Evolutionary conservation across 306 rosid species (phyloP), one percentile per base, ranked within the genome.

Genomic region (Cajanus cajan): DNA sequence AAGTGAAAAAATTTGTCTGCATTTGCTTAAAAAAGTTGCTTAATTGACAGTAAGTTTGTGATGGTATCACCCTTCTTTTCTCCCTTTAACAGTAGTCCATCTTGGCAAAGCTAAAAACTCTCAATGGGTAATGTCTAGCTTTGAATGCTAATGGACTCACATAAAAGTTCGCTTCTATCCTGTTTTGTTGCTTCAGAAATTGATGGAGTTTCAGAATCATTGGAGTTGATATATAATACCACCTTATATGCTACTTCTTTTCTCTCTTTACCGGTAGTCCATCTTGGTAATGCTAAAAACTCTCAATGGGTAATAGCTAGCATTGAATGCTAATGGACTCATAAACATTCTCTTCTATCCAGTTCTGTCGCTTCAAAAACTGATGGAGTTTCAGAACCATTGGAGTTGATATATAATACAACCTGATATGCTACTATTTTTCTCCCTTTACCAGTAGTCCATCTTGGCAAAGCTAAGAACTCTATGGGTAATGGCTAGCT

Each of bases 71-170:
- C 11, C 5, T 57, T 1, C 15, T 57, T 4, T 31, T 33, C 41
- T 57, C 15, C 2, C 19, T 31, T 31, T 7, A 12, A 2, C 9
- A 1, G 48, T 4, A 78, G 95, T 91, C 93, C 92, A 88, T 91
- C 93, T 88, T 92, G 90, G 92, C 89, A 82, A 85, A 85, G 90
- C 89, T 88, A 85, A n/a, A 74, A 87, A 71, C 77, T 83, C 66
- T 16, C 16, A 9, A 10, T 7, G 68, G 61, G 84, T 78, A 9
- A 69, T 91, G 86, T 6, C 55, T 88, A 87, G 87, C 71, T 91
- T 89, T 88, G 88, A 85, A 90, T 91, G 98, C 89, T 87, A 91
- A 83, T 89, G 91, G 87, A 82, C 88, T 85, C 1, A 84, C 3
- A 88, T 28, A 0, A 8, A 83, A 67, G 0, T 45, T 82, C 69